Evolutionary conservation across 2,329 filamentous ascomycete species (phyloP).

Genomic region (Trichoderma oligosporum): DNA sequence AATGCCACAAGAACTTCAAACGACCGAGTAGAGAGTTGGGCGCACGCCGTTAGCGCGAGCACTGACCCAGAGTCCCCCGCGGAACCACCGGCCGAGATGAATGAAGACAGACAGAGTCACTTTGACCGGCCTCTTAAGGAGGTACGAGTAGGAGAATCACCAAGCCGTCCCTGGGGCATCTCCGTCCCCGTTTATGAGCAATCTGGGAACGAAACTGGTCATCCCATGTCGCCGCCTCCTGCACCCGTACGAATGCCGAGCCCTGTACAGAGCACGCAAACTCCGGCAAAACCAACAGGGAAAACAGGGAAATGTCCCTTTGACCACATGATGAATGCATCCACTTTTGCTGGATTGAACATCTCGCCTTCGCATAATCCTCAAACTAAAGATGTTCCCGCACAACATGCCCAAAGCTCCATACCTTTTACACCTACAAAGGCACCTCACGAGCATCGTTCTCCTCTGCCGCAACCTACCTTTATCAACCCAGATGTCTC

Average conservation of each 20-base stretch:
- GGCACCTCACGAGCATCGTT: constrained; percentile 21
- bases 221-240: constrained; percentile 54
- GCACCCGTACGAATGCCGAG: constrained; percentile 52
- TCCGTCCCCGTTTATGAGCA: constrained; percentile 62
- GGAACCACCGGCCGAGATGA: constrained; percentile 37
- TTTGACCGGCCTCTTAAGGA: constrained; percentile 86
- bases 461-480: constrained; percentile 39
- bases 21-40: constrained; percentile 81
- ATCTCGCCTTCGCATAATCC: constrained; percentile 19
- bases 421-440: constrained; percentile 25
- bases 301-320: constrained; percentile 59
- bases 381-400: constrained; percentile 19
- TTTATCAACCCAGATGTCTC: constrained; percentile 48
- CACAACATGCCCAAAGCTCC: constrained; percentile 21
- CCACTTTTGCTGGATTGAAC: constrained; percentile 32
- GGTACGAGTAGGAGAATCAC: constrained; percentile 87
- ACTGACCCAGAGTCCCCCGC: constrained; percentile 29
- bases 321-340: constrained; percentile 45
- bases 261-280: constrained; percentile 30
- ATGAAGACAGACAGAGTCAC: constrained; percentile 61
- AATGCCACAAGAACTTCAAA: constrained; percentile 54
- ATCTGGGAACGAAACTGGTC: constrained; percentile 35
- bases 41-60: constrained; percentile 65
- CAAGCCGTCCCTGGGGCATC: constrained; percentile 90
- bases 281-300: constrained; percentile 32